phyloP scores from a whole-genome alignment of 345 rosid genomes.

The Eucalyptus melliodora region DNA sequence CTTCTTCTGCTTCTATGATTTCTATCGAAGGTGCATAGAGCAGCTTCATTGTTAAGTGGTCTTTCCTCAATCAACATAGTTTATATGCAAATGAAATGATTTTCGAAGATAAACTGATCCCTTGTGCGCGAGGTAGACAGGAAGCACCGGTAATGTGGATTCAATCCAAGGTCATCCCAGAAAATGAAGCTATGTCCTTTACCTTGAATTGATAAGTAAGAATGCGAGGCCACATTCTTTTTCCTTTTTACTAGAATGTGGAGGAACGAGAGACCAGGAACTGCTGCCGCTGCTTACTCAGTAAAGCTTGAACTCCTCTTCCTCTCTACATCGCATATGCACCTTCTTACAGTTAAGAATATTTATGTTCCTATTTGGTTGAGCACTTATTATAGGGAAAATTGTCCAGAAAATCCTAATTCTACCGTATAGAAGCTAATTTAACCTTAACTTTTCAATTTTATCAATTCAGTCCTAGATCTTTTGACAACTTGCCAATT shows the following conservation, averaged over 20 bases:
- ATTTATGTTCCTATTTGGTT: not conserved
- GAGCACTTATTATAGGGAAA: not conserved
- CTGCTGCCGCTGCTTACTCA: not conserved
- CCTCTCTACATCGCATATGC: not conserved
- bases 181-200: not conserved
- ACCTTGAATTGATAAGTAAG: not conserved
- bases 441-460: too few species aligned
- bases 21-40: not conserved
- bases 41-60: not conserved
- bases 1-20: not conserved
- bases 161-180: not conserved
- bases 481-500: too few species aligned
- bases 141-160: not conserved
- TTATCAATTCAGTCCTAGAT: rapidly evolving
- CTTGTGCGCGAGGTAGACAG: not conserved
- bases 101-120: not conserved
- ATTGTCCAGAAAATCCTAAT: rapidly evolving
- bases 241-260: not conserved
- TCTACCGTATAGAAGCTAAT: rapidly evolving
- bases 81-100: not conserved
- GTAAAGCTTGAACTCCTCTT: not conserved
- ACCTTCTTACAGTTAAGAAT: not conserved
- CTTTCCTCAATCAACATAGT: not conserved
- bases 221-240: not conserved
- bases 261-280: not conserved